These are phyloP conservation scores for Botryotinia globosa DNA, from an alignment of 2,329 filamentous ascomycete genomes.

Conservation along the genomic window DNA sequence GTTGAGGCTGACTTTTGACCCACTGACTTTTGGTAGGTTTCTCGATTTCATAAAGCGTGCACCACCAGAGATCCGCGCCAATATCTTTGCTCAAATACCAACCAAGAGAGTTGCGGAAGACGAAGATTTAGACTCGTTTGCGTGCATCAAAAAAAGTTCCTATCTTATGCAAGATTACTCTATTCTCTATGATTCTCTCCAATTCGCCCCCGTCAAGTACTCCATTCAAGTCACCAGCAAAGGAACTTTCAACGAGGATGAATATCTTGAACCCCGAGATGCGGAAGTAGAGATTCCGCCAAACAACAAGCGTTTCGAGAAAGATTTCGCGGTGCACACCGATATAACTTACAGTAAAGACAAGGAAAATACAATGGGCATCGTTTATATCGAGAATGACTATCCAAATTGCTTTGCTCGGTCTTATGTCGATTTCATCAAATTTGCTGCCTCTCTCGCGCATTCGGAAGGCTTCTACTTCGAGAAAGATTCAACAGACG, in stretches of 20 bases:
- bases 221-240: neutral
- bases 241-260: neutral
- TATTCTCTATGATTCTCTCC: neutral
- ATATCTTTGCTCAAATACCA: neutral
- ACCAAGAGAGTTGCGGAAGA: neutral
- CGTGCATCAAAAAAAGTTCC: neutral
- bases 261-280: neutral
- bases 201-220: neutral
- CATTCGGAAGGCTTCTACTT: neutral
- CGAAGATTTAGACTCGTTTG: neutral
- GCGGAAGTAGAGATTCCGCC: neutral
- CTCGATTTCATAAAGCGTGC: neutral
- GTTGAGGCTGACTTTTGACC: too few species aligned
- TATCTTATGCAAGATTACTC: neutral
- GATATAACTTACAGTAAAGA: neutral
- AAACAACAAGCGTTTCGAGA: neutral
- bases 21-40: neutral
- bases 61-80: neutral
- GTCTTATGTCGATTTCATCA: neutral
- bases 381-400: neutral
- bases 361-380: neutral
- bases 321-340: neutral
- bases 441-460: neutral
- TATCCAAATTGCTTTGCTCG: neutral
- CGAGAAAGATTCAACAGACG: neutral